Conservation (phyloP, 1,284 basidiomycete genomes). For the Paramarasmius palmivorus region DNA sequence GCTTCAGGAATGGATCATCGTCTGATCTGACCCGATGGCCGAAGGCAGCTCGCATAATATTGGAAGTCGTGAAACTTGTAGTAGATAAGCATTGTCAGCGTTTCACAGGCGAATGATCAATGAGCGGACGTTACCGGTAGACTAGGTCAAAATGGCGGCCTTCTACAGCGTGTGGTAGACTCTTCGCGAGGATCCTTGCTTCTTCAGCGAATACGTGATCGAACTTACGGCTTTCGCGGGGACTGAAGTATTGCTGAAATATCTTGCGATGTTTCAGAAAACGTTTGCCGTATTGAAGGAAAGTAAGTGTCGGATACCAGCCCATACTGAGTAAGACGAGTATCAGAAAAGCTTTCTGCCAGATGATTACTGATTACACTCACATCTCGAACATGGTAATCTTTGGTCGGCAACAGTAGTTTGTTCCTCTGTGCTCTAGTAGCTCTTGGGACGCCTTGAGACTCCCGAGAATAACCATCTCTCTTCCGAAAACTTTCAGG, state of each 20-base stretch:
- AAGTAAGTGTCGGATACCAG: constrained; percentile 16
- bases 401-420: constrained; percentile 29
- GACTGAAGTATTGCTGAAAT: constrained; percentile 17
- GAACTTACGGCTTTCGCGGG: constrained; percentile 14
- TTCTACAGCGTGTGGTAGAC: constrained; percentile 10
- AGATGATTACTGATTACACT: constrained; percentile 7
- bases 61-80: constrained; percentile 22
- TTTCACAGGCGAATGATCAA: background rate
- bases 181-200: constrained; percentile 16
- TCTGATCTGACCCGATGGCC: constrained; percentile 23
- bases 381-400: constrained; percentile 12
- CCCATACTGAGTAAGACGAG: constrained; percentile 19
- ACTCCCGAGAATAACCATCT: constrained; percentile 44
- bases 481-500: constrained; percentile 40
- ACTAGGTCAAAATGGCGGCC: constrained; percentile 12
- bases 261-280: constrained; percentile 21
- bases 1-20: constrained; percentile 21
- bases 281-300: constrained; percentile 19
- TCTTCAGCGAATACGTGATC: constrained; percentile 16
- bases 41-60: constrained; percentile 22
- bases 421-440: constrained; percentile 44
- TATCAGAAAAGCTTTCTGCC: background rate
- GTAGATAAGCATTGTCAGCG: background rate
- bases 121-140: constrained; percentile 9
- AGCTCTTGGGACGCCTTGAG: constrained; percentile 39